These are phyloP conservation scores for Ganoderma sinense DNA, from an alignment of 1,284 basidiomycete genomes.

Conservation along the genomic window DNA sequence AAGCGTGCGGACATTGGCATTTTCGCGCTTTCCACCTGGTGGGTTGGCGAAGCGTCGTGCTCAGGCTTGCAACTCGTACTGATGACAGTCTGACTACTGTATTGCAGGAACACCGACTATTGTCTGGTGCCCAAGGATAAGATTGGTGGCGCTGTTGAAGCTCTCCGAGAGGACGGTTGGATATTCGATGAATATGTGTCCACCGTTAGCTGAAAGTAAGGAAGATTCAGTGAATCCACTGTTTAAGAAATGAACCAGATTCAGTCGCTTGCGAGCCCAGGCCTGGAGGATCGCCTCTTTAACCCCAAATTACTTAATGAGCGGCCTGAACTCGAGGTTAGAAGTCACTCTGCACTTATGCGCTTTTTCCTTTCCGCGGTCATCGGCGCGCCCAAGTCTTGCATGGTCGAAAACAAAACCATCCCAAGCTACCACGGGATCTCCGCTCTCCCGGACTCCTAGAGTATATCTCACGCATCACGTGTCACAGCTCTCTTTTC, in stretches of 20 bases:
- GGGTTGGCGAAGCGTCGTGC: constrained; percentile 28
- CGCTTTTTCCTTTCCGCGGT: background rate
- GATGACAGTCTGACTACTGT: background rate
- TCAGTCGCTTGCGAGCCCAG: background rate
- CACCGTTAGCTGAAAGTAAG: background rate
- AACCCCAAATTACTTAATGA: background rate
- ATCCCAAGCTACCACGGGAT: too few species aligned
- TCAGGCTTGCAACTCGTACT: background rate
- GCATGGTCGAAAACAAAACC: too few species aligned
- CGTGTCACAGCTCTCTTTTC: too few species aligned
- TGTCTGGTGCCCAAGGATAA: constrained; percentile 58
- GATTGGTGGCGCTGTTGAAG: constrained; percentile 48
- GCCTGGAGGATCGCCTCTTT: background rate
- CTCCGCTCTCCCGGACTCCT: too few species aligned
- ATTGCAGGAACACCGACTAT: constrained; percentile 68
- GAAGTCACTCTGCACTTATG: background rate
- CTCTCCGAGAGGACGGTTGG: constrained; percentile 59
- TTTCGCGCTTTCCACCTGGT: constrained; percentile 79
- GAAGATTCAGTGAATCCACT: background rate
- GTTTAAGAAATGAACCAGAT: background rate
- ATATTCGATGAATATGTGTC: constrained; percentile 23
- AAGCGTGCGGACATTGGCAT: constrained; percentile 62
- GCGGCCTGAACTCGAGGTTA: background rate
- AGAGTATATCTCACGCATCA: too few species aligned
- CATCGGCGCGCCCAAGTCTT: background rate